Conservation (phyloP, 495 filamentous ascomycete genomes). For the Zalerion maritima region DNA sequence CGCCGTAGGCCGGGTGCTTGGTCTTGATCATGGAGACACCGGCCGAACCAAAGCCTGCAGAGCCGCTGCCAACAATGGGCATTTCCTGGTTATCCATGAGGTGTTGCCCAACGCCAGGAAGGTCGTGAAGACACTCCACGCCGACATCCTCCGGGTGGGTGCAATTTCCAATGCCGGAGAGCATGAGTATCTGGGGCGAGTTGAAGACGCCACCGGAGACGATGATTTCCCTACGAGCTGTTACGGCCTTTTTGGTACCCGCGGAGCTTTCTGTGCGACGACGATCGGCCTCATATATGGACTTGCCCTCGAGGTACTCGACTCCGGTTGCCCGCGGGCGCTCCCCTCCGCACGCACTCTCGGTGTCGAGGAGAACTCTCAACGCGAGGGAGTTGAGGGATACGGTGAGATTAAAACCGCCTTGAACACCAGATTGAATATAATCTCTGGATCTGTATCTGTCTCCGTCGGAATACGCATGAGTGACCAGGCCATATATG, state of each 20-base stretch:
- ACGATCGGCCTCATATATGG: constrained; percentile 16
- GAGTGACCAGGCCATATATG: constrained; percentile 19
- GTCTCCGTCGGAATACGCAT: constrained; percentile 19
- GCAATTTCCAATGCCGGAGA: constrained; percentile 23
- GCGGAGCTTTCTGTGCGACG: constrained; percentile 11
- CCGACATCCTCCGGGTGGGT: constrained; percentile 15
- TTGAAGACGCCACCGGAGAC: constrained; percentile 26
- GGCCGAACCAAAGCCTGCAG: constrained; percentile 12
- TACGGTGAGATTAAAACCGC: constrained; percentile 21
- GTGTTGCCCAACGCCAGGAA: constrained; percentile 24
- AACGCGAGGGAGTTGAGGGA: constrained; percentile 21
- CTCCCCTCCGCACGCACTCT: constrained; percentile 9
- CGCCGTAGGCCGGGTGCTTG: constrained; percentile 19
- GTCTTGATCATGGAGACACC: constrained; percentile 22
- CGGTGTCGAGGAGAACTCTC: constrained; percentile 17
- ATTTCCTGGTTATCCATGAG: constrained; percentile 23
- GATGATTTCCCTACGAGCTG: constrained; percentile 27
- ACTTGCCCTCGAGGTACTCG: constrained; percentile 20
- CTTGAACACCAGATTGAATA: constrained; percentile 18
- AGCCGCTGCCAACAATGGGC: constrained; percentile 17
- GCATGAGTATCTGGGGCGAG: constrained; percentile 33
- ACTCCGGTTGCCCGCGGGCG: constrained; percentile 18
- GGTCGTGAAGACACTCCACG: constrained; percentile 12
- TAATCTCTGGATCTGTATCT: constrained; percentile 23
- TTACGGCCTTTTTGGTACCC: constrained; percentile 18